Conservation (phyloP, 2,329 filamentous ascomycete species). For the Sodiomyces alkalinus region DNA sequence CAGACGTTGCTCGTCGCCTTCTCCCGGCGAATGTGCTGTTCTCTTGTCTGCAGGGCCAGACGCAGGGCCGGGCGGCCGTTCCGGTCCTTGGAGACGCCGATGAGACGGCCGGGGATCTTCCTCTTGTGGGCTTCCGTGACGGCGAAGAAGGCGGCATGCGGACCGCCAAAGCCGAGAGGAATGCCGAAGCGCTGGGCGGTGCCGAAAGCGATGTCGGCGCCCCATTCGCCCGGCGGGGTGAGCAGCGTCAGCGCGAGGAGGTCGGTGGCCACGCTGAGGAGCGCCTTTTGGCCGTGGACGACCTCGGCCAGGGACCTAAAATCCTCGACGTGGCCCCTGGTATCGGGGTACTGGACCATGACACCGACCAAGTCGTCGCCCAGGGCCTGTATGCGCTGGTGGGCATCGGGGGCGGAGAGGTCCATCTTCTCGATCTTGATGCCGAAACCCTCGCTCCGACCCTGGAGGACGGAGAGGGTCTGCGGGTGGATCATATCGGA, state of each 20-base stretch:
- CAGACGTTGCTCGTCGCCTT: constrained; percentile 98
- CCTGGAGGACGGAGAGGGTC: constrained; percentile 69
- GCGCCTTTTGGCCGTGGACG: constrained; percentile 62
- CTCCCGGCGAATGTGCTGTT: constrained; percentile 91
- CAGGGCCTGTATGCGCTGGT: constrained; percentile 52
- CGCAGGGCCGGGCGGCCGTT: constrained; percentile 69
- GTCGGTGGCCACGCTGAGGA: constrained; percentile 81
- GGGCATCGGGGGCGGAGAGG: constrained; percentile 45
- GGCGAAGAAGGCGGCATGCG: constrained; percentile 94
- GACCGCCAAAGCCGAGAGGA: constrained; percentile 80
- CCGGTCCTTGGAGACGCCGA: constrained; percentile 85
- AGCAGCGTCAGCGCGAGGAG: constrained; percentile 74
- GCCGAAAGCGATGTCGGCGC: constrained; percentile 88
- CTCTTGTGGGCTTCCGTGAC: constrained; percentile 84
- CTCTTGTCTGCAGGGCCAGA: constrained; percentile 77
- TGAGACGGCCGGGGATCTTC: constrained; percentile 80
- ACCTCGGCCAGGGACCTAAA: constrained; percentile 59
- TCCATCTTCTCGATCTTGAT: constrained; percentile 65
- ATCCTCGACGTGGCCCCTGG: constrained; percentile 63
- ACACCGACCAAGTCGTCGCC: constrained; percentile 78
- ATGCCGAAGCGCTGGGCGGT: constrained; percentile 86
- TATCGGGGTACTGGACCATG: constrained; percentile 90
- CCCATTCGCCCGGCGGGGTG: constrained; percentile 84
- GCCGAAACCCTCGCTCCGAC: constrained; percentile 81
- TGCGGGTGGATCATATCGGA: constrained; percentile 72